Evolutionary conservation across 2,329 filamentous ascomycete species (phyloP).

Genomic region (Daldinia sp.): DNA sequence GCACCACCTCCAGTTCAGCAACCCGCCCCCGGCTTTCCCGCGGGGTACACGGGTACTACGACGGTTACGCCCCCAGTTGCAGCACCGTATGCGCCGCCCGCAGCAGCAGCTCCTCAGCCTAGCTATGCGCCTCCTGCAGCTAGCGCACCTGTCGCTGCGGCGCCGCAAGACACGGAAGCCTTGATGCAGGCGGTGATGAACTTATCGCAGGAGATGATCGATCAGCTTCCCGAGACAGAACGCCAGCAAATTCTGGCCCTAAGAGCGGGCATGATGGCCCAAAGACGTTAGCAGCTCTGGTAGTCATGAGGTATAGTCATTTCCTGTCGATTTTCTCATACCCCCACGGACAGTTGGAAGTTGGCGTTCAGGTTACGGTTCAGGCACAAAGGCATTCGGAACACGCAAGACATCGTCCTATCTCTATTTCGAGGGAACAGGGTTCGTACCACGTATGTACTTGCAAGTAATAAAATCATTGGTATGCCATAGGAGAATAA

Average conservation of each 20-base stretch:
- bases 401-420: slow-evolving; percentile 15
- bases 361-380: slow-evolving; percentile 40
- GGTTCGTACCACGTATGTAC: background rate
- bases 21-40: slow-evolving; percentile 54
- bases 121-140: slow-evolving; percentile 58
- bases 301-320: slow-evolving; percentile 4
- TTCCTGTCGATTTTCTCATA: slow-evolving; percentile 33
- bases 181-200: slow-evolving; percentile 85
- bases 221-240: slow-evolving; percentile 80
- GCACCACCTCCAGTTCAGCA: slow-evolving; percentile 56
- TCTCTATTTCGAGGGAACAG: slow-evolving; percentile 13
- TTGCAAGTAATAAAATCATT: slow-evolving; percentile 11
- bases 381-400: slow-evolving; percentile 33
- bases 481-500: slow-evolving; percentile 3
- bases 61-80: slow-evolving; percentile 64
- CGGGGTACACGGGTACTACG: slow-evolving; percentile 54
- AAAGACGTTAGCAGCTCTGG: slow-evolving; percentile 49
- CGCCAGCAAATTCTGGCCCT: slow-evolving; percentile 83
- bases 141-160: slow-evolving; percentile 50
- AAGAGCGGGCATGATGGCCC: slow-evolving; percentile 70
- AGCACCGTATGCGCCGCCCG: slow-evolving; percentile 60
- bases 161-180: slow-evolving; percentile 71
- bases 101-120: slow-evolving; percentile 51
- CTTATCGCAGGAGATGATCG: slow-evolving; percentile 83
- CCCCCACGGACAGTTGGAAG: slow-evolving; percentile 28